Conservation (phyloP, 257 asterid species). For the Echites panduratus region DNA sequence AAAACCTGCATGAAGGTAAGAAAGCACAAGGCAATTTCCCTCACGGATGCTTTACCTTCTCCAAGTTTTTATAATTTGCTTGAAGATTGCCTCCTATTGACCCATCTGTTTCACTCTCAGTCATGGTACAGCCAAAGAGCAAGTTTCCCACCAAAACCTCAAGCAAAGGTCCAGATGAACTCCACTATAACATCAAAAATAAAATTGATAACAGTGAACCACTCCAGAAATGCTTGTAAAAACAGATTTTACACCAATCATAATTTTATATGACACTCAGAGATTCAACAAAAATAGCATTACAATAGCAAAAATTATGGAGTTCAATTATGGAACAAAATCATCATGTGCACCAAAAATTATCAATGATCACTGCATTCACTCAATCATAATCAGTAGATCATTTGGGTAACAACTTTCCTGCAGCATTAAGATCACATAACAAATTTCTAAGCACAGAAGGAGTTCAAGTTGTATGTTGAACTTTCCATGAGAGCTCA, state of each 20-base stretch:
- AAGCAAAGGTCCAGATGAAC: conserved; percentile 78
- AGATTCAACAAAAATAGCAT: background rate
- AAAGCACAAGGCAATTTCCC: conserved; percentile 3
- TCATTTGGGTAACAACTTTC: background rate
- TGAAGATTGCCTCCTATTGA: conserved; percentile 63
- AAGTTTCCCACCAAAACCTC: conserved; percentile 56
- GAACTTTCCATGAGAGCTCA: background rate
- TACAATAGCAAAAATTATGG: background rate
- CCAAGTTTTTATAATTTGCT: conserved; percentile 84
- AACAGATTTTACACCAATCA: background rate
- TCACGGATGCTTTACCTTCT: conserved; percentile 52
- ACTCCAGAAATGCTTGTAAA: background rate
- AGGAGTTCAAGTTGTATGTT: background rate
- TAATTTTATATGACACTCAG: background rate
- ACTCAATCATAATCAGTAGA: background rate
- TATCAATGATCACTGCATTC: background rate
- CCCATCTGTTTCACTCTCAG: conserved; percentile 49
- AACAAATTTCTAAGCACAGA: background rate
- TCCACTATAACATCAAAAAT: conserved; percentile 40
- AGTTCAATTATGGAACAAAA: background rate
- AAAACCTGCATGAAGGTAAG: conserved; percentile 4
- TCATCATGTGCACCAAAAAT: background rate
- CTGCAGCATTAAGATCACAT: background rate
- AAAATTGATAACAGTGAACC: background rate
- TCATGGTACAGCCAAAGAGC: conserved; percentile 31